Base-by-base conservation (phyloP, 1,284 basidiomycete genomes). In the Phlebopus sp. region DNA sequence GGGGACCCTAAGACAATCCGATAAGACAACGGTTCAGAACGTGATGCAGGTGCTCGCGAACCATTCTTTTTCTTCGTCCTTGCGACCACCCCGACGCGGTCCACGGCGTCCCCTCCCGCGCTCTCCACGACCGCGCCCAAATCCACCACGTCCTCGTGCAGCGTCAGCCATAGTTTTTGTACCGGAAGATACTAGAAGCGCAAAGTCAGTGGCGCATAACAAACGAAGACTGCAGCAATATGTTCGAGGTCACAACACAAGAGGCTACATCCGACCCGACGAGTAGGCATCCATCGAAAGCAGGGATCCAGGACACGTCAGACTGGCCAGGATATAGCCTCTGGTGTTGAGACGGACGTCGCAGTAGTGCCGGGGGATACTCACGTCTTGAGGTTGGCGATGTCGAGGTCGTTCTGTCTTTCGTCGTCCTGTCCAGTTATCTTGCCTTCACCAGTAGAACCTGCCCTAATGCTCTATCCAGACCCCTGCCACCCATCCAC, bases 41-140 rank as follows among this genome's bases (percentile, higher is more conserved):
- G 40, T 10, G 49, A 37, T 21, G 17, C 27, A n/a, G 23, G 19
- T 21, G 5, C 17, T 9, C 48, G 78, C 88, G 69, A 69, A 95
- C 95, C 95, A 98, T 76, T 98, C 95, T 82, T 98, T 97, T 77
- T 98, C 96, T 72, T 97, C 95, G 66, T 98, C 96, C 77, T 95
- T 96, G 78, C 93, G 92, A 58, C 90, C 91, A 56, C 96, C 95
- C 66, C 96, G 90, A 67, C 96, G 90, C 60, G 91, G 86, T 52
- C 94, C 93, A 63, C 93, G 81, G 60, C 93, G 86, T 48, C 92
- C 90, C 62, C 91, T 79, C 39, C 90, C 86, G 55, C 85, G 72
- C 42, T 87, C 88, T 64, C 90, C 90, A 65, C 93, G 87, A 60
- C 92, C 93, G 72, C 94, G 91, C 68, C 90, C 84, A 59, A 90